Conservation (phyloP, 83 land plant genomes). For the Picea mariana region DNA sequence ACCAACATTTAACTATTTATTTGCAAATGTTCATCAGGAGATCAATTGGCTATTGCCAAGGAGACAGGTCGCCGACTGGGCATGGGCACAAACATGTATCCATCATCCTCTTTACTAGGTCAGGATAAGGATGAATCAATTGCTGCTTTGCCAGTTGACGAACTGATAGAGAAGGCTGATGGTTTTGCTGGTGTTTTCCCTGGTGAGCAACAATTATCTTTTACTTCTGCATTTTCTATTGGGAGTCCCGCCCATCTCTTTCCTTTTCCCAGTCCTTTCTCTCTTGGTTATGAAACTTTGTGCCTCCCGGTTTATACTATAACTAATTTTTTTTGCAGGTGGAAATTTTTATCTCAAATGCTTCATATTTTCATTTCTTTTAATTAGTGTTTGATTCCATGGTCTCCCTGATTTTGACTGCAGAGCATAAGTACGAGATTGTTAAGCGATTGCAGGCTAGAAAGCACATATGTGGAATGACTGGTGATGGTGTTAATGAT, state of each 20-base stretch:
- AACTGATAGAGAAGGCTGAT: slow-evolving; percentile 13
- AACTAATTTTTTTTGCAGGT: not conserved
- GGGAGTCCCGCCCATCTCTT: not conserved
- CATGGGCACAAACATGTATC: slow-evolving; percentile 11
- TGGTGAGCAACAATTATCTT: slow-evolving; percentile 15
- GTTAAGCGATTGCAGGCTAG: slow-evolving; percentile 73
- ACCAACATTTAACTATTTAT: too few relatives aligned
- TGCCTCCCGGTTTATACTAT: too few relatives aligned
- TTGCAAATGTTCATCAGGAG: not conserved
- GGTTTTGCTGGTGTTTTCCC: slow-evolving; percentile 43
- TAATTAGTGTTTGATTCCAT: not conserved
- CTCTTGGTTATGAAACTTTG: not conserved
- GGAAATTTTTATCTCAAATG: not conserved
- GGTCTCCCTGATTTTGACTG: not conserved
- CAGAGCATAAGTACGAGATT: slow-evolving; percentile 80
- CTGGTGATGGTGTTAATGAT: slow-evolving; percentile 84
- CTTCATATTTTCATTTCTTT: not conserved
- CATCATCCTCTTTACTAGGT: slow-evolving; percentile 19
- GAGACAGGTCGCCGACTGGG: slow-evolving; percentile 10
- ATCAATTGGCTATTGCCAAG: slow-evolving; percentile 4
- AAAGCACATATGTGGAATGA: slow-evolving; percentile 83
- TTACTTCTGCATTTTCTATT: too few relatives aligned
- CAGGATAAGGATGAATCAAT: slow-evolving; percentile 5
- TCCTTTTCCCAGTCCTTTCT: not conserved
- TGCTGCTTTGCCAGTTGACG: slow-evolving; percentile 18